Percentiles rank a stretch among this genome's conserved stretches.
These are phyloP conservation scores for Pyropia haitanensis DNA, from an alignment of 23 red algal genomes.

Conservation along the genomic window DNA sequence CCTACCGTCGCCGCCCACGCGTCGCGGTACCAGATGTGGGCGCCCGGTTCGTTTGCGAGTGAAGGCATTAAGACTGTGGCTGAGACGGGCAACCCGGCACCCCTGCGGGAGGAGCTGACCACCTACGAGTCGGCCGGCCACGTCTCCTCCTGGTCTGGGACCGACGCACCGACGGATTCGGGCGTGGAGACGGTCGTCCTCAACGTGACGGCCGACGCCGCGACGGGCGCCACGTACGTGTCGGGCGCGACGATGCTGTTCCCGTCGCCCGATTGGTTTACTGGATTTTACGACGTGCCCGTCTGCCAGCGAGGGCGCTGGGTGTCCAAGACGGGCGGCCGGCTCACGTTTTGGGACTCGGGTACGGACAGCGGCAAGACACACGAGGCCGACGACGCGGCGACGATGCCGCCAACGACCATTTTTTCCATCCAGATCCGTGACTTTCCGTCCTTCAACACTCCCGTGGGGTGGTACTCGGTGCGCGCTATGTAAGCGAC, in stretches of 20 bases:
- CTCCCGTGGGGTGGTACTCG: too few species aligned
- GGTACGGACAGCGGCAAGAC: slow-evolving; percentile 1
- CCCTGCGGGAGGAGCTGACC: background rate
- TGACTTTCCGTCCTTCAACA: too few species aligned
- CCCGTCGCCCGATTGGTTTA: slow-evolving; percentile 1
- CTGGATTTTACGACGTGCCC: background rate
- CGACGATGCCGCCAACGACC: too few species aligned
- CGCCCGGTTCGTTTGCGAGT: background rate
- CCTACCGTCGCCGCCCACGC: background rate
- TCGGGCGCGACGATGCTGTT: slow-evolving; percentile 1
- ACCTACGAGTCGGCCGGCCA: background rate
- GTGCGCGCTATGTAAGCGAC: too few species aligned
- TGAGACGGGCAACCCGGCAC: background rate
- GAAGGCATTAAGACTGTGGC: background rate
- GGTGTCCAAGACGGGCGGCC: background rate
- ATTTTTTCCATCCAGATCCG: too few species aligned
- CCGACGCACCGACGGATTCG: background rate
- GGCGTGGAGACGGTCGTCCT: background rate
- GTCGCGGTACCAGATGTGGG: slow-evolving; percentile 2
- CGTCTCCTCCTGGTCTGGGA: background rate
- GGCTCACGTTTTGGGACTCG: background rate
- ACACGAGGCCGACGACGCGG: background rate
- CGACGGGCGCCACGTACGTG: background rate
- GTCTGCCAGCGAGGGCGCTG: background rate
- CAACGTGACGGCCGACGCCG: background rate